Conservation (phyloP, 805 yeast genomes). For the Yueomyces sinensis region DNA sequence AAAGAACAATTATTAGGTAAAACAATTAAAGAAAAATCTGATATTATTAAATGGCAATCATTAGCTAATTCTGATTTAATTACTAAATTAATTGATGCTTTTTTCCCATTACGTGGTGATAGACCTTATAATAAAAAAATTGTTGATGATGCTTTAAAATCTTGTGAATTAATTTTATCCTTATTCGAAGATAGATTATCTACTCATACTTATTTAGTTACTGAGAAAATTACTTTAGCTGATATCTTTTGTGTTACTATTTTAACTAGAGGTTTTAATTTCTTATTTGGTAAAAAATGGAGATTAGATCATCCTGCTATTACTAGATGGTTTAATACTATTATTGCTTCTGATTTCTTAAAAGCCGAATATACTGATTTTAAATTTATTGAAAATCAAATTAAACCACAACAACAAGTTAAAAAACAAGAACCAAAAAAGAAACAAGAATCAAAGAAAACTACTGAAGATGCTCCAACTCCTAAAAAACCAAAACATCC, state of each 20-base stretch:
- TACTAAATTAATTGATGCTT: constrained; percentile 32
- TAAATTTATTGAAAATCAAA: constrained; percentile 52
- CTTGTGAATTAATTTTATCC: constrained; percentile 27
- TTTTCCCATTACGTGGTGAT: constrained; percentile 50
- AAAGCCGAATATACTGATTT: constrained; percentile 36
- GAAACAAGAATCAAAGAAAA: constrained; percentile 18
- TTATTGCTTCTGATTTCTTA: constrained; percentile 31
- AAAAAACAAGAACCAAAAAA: constrained; percentile 49
- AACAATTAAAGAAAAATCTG: constrained; percentile 18
- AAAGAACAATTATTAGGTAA: constrained; percentile 42
- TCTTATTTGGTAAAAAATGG: constrained; percentile 53
- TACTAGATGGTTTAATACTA: constrained; percentile 62
- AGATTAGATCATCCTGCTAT: constrained; percentile 47
- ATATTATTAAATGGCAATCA: constrained; percentile 65
- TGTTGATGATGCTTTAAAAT: constrained; percentile 33
- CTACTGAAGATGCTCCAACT: constrained; percentile 15
- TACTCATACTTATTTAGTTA: constrained; percentile 54
- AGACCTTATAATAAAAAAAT: constrained; percentile 66
- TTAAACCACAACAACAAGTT: constrained; percentile 36
- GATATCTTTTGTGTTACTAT: constrained; percentile 44
- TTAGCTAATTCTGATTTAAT: constrained; percentile 58
- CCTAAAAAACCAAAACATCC: constrained; percentile 84
- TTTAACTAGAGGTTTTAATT: constrained; percentile 40
- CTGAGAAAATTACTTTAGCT: constrained; percentile 54
- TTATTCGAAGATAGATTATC: constrained; percentile 45